These are phyloP conservation scores for Colletotrichum viniferum DNA, from an alignment of 2,329 filamentous ascomycete species.

Conservation along the genomic window DNA sequence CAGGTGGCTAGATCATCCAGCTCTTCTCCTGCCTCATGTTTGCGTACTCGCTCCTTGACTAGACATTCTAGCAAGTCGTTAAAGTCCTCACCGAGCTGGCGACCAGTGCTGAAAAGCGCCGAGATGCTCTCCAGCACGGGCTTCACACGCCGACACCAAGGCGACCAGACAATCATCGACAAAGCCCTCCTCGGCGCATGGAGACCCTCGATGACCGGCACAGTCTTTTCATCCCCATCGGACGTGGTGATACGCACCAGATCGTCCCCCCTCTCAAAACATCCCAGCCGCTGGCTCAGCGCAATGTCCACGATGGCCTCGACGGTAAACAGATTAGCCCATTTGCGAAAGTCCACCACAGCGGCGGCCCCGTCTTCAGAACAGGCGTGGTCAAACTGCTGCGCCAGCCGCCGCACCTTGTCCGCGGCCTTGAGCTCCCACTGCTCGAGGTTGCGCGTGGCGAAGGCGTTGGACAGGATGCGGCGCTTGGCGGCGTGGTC, in stretches of 20 bases:
- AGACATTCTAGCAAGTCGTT: not conserved
- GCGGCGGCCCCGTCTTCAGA: fast-evolving
- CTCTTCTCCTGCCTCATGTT: slow-evolving; percentile 47
- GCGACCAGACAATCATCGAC: slow-evolving; percentile 36
- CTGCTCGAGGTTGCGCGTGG: slow-evolving; percentile 55
- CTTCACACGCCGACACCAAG: slow-evolving; percentile 27
- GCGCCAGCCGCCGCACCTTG: slow-evolving; percentile 50
- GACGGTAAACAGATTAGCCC: slow-evolving; percentile 60
- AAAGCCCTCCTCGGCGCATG: not conserved
- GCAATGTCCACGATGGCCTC: slow-evolving; percentile 63
- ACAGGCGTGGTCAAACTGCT: slow-evolving; percentile 23
- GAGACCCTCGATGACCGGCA: not conserved
- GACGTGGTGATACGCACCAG: slow-evolving; percentile 42
- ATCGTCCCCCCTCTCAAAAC: slow-evolving; percentile 54
- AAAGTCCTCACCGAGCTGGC: not conserved
- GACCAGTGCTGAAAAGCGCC: not conserved
- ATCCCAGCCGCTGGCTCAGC: slow-evolving; percentile 51
- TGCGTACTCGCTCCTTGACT: not conserved
- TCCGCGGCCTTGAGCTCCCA: slow-evolving; percentile 61
- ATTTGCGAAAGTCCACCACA: slow-evolving; percentile 41
- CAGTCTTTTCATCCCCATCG: not conserved
- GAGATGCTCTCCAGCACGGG: not conserved
- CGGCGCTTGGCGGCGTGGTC: slow-evolving; percentile 57
- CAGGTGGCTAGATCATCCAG: slow-evolving; percentile 40
- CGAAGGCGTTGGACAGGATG: slow-evolving; percentile 54